phyloP scores from a whole-genome alignment of 768 basidiomycete genomes.

The Amanita molliuscula region DNA sequence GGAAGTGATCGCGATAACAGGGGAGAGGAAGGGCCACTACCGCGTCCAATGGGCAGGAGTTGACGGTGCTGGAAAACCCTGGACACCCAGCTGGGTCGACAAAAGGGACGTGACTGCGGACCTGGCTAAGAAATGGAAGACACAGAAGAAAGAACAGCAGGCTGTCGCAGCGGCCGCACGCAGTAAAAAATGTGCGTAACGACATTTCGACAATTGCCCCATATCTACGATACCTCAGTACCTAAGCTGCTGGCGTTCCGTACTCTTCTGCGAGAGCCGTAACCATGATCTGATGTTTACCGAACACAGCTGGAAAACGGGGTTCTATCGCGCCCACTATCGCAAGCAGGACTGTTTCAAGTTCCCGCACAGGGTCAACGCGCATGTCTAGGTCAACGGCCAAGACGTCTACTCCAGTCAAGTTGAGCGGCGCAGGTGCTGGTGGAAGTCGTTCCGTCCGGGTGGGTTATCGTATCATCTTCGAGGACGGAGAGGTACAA shows the following conservation, averaged over 20 bases:
- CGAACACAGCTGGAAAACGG: background rate
- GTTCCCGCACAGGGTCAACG: background rate
- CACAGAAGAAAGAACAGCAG: conserved; percentile 45
- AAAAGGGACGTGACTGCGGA: conserved; percentile 60
- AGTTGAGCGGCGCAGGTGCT: background rate
- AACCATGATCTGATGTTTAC: background rate
- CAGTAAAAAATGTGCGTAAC: conserved; percentile 26
- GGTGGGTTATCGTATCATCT: background rate
- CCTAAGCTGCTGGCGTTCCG: background rate
- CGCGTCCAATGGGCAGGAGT: conserved; percentile 61
- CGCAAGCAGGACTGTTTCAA: background rate
- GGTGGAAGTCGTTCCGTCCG: background rate
- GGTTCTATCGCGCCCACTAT: background rate
- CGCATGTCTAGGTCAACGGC: background rate
- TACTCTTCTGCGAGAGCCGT: background rate
- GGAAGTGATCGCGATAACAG: conserved; percentile 55
- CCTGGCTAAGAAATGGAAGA: conserved; percentile 56
- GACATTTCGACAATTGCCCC: background rate
- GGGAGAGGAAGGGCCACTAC: conserved; percentile 41
- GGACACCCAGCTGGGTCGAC: conserved; percentile 60
- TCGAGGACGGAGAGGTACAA: background rate
- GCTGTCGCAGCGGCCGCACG: conserved; percentile 20
- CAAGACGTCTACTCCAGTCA: background rate
- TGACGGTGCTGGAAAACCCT: conserved; percentile 52
- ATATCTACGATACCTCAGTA: background rate